These are phyloP conservation scores for Picochlorum sp. DNA, from an alignment of 139 green algal species.

Conservation along the genomic window DNA sequence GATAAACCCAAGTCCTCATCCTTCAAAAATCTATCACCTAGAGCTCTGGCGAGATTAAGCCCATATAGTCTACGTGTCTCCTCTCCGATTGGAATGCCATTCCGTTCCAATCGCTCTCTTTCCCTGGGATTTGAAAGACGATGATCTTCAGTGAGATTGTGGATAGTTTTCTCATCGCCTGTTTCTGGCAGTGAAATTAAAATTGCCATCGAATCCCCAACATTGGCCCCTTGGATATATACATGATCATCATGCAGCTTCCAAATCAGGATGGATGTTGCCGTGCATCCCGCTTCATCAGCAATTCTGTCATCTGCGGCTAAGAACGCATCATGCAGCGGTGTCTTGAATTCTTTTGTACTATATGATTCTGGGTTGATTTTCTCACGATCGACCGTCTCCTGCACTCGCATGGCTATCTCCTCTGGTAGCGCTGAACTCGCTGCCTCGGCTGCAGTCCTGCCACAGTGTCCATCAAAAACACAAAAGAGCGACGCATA, in stretches of 20 bases:
- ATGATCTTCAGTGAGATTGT: constrained; percentile 51
- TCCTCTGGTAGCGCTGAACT: constrained; percentile 30
- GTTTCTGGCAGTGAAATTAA: constrained; percentile 8
- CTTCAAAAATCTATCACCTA: constrained; percentile 70
- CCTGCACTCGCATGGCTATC: constrained; percentile 19
- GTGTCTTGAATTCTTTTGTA: neutral
- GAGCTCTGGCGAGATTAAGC: constrained; percentile 60
- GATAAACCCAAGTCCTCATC: constrained; percentile 60
- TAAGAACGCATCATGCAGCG: constrained; percentile 29
- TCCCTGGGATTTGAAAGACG: constrained; percentile 43
- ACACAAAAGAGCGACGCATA: constrained; percentile 40
- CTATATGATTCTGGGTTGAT: neutral
- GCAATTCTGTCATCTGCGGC: constrained; percentile 25
- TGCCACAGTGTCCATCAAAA: constrained; percentile 58
- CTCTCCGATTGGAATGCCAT: constrained; percentile 2
- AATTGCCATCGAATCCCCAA: constrained; percentile 56
- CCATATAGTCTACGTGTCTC: constrained; percentile 53
- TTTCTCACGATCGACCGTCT: neutral
- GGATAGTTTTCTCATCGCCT: neutral
- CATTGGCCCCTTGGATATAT: constrained; percentile 54
- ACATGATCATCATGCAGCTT: constrained; percentile 11
- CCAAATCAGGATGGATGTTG: constrained; percentile 60
- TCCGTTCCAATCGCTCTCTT: constrained; percentile 31
- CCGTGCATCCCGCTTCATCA: constrained; percentile 59
- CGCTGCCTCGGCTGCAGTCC: constrained; percentile 29